Base-by-base conservation (phyloP, 139 green algal genomes). In the Picochlorum sp. region DNA sequence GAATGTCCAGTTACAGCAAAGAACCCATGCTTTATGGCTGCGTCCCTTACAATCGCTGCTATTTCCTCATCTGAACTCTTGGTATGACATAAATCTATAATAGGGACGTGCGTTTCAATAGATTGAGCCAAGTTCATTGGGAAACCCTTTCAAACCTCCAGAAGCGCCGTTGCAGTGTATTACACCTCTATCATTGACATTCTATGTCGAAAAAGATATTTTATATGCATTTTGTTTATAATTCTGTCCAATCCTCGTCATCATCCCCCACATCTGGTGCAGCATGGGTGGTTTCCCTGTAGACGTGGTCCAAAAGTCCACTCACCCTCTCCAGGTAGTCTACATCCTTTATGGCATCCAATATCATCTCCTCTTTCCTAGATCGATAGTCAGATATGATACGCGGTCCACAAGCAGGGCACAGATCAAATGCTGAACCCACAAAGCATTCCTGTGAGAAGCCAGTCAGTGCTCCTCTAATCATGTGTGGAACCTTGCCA, bases 371-470 rank as follows among this genome's bases (percentile, higher is more conserved):
- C 68, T 64, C 75, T 14, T 84, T 78, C 3, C 66, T 15, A 20
- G 41, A 30, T 15, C 62, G 65, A 67, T 88, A 97, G 37, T 57
- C 63, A 2, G 60, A 34, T 65, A 96, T 67, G 20, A 97, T 85
- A 10, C 65, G 63, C 0, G 38, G 15, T 1, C 85, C 95, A 73
- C 92, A 98, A n/a, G 89, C 92, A 2, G 86, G 93, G 69, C 92
- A 98, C 68, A 90, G 77, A 15, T 62, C 57, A 70, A 95, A 98
- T 14, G 88, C 87, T 34, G 67, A 67, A 3, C 89, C 90, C 14
- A 70, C 65, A 62, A 97, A 81, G 21, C 72, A 75, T 55, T 74
- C 38, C 34, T 71, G 65, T n/a, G 49, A 66, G 14, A 77, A 77
- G 6, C 61, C 71, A 28, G 34, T 45, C n/a, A 84, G 65, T 49